These are phyloP conservation scores for Pleodorina starrii DNA, from an alignment of 139 green algal species.

Conservation along the genomic window DNA sequence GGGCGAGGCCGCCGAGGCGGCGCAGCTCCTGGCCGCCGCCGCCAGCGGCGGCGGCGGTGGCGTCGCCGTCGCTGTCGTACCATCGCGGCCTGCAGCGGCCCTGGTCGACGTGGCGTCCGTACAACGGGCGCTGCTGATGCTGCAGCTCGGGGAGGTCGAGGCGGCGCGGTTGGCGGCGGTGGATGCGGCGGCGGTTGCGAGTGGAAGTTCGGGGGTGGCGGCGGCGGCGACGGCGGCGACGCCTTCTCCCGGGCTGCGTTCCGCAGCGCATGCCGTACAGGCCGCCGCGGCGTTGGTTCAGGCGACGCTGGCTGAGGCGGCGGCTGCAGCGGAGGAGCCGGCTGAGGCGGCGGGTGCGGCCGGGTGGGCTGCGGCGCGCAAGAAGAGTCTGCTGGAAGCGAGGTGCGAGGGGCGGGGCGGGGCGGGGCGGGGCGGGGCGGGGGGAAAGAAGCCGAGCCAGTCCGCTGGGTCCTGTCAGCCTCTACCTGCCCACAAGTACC, in stretches of 20 bases:
- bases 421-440: background rate
- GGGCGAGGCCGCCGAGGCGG: background rate
- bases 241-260: background rate
- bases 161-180: too few species aligned
- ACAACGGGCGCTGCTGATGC: constrained; percentile 8
- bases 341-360: background rate
- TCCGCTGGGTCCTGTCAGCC: too few species aligned
- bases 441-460: too few species aligned
- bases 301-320: background rate
- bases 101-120: background rate
- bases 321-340: background rate
- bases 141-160: constrained; percentile 12
- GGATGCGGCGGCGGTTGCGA: too few species aligned
- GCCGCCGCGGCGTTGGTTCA: constrained; percentile 28
- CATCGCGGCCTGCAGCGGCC: background rate
- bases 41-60: too few species aligned
- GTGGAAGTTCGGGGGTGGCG: too few species aligned
- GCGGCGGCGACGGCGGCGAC: background rate
- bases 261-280: background rate
- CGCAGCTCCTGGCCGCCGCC: background rate
- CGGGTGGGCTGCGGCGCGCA: constrained; percentile 20
- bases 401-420: constrained; percentile 6
- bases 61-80: background rate
- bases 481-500: too few species aligned
- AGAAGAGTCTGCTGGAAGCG: constrained; percentile 36